Evolutionary conservation across 768 basidiomycete species (phyloP).

Genomic region (Nidularia sp.): DNA sequence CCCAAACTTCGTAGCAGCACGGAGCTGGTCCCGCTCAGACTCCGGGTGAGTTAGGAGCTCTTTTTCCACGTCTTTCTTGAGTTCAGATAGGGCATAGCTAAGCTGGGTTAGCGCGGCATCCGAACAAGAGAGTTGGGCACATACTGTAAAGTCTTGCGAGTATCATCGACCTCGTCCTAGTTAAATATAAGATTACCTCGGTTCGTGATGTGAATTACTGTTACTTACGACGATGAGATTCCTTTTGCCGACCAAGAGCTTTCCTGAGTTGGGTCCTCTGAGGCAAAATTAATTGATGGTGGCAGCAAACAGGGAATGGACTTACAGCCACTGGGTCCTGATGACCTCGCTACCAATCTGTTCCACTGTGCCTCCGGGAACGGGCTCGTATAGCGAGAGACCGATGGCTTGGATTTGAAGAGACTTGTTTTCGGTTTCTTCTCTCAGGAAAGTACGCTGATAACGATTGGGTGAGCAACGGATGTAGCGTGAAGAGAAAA

Average conservation of each 20-base stretch:
- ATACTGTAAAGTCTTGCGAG: constrained; percentile 83
- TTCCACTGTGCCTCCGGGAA: constrained; percentile 70
- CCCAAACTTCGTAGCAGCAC: constrained; percentile 72
- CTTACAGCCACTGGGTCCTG: constrained; percentile 95
- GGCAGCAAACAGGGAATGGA: constrained; percentile 8
- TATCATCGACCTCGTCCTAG: constrained; percentile 87
- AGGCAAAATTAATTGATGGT: constrained; percentile 1
- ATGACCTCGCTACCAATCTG: constrained; percentile 82
- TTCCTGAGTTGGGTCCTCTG: constrained; percentile 64
- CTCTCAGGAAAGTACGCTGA: constrained; percentile 83
- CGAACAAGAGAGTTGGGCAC: neutral
- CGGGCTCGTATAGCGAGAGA: constrained; percentile 88
- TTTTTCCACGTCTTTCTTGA: constrained; percentile 81
- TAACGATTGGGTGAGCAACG: constrained; percentile 4
- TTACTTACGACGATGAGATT: constrained; percentile 77
- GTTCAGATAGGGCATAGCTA: constrained; percentile 88
- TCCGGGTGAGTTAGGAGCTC: constrained; percentile 66
- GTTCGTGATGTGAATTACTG: constrained; percentile 1
- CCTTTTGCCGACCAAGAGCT: constrained; percentile 72
- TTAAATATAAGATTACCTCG: neutral
- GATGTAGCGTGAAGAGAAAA: neutral
- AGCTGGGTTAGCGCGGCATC: constrained; percentile 1
- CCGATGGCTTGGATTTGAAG: constrained; percentile 97
- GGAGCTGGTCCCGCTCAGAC: constrained; percentile 65
- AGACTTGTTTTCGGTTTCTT: constrained; percentile 62